Base-by-base conservation (phyloP, 768 basidiomycete genomes). In the Tricholoma matsutake region DNA sequence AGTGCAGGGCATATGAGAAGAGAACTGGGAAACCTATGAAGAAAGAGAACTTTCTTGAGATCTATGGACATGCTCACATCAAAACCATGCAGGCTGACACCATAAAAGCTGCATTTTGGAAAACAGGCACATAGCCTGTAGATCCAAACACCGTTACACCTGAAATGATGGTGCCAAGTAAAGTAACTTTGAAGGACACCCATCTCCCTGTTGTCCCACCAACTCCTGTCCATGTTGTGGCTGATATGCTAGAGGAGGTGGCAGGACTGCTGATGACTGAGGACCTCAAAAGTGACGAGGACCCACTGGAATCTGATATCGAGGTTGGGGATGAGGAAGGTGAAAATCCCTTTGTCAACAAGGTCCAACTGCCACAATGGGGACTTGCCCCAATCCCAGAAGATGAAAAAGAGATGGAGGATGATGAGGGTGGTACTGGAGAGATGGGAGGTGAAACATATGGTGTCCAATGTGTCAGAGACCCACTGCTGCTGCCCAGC, bases 41-140 rank as follows among this genome's bases (percentile, higher is more conserved):
- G 72, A 63, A 54, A 67, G 73, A 8, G 20, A 63, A 2, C 16
- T 28, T 16, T 75, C 70, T 49, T 67, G 75, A 55, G 53, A 65
- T 6, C 20, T 28, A 22, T 55, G 64, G 68, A 9, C 8, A 6
- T 2, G 68, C 63, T 6, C 66, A 55, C 59, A 52, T 58, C 16
- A 31, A 52, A 4, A 60, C 65, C 11, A 66, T 66, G 34, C 61
- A 49, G 2, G 25, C 25, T 1, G 39, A 54, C 10, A 63, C 60
- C 2, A 43, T 68, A 14, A 64, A 69, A 51, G 60, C 68, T 29
- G 68, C 72, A 4, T 73, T 74, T 59, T 31, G 35, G 1, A 61
- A 32, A 10, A 71, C 68, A 6, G 64, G 70, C 4, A 61, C 72
- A 54, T 49, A 61, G 37, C 72, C 70, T 2, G 69, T 66, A 57